A percentile compares a stretch with the other conserved stretches of the same genome.
phyloP scores from a whole-genome alignment of 2,329 filamentous ascomycete species.

The Cercospora sesami region DNA sequence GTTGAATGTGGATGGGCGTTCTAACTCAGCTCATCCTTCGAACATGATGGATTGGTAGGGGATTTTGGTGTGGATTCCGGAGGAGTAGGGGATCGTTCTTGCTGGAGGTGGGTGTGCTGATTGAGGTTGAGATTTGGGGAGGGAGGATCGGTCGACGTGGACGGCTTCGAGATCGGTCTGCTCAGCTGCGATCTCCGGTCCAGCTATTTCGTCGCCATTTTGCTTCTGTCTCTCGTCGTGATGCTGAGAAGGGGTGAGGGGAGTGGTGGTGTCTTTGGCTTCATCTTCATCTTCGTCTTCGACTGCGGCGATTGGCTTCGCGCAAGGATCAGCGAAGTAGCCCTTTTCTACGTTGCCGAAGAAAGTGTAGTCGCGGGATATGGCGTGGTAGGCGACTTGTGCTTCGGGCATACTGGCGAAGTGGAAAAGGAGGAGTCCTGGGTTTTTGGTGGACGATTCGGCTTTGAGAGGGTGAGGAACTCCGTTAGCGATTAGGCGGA shows the following conservation, averaged over 20 bases:
- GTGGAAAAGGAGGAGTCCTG: constrained; percentile 11
- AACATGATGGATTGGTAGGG: not conserved
- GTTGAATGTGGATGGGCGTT: too few relatives aligned
- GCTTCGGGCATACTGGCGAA: constrained; percentile 19
- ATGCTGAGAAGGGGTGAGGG: too few relatives aligned
- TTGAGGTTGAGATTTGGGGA: not conserved
- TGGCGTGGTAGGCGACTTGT: not conserved
- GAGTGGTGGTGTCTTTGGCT: too few relatives aligned
- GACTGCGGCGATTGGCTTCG: too few relatives aligned
- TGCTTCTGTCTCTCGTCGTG: too few relatives aligned
- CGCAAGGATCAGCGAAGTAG: constrained; percentile 16
- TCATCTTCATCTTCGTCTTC: too few relatives aligned
- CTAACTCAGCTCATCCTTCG: not conserved
- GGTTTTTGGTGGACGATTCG: not conserved
- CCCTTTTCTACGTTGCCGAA: constrained; percentile 7
- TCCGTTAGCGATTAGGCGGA: constrained; percentile 6
- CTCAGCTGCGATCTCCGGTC: too few relatives aligned
- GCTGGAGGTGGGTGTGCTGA: not conserved
- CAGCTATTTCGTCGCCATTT: too few relatives aligned
- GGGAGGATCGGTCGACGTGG: too few relatives aligned
- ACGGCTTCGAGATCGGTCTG: too few relatives aligned
- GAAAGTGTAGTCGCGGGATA: not conserved
- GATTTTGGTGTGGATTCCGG: not conserved
- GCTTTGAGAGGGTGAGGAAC: constrained; percentile 6
- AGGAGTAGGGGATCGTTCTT: not conserved